Percentiles rank a stretch among this genome's conserved stretches.
Evolutionary conservation across 306 rosid species (phyloP).

Genomic region (Geum urbanum): DNA sequence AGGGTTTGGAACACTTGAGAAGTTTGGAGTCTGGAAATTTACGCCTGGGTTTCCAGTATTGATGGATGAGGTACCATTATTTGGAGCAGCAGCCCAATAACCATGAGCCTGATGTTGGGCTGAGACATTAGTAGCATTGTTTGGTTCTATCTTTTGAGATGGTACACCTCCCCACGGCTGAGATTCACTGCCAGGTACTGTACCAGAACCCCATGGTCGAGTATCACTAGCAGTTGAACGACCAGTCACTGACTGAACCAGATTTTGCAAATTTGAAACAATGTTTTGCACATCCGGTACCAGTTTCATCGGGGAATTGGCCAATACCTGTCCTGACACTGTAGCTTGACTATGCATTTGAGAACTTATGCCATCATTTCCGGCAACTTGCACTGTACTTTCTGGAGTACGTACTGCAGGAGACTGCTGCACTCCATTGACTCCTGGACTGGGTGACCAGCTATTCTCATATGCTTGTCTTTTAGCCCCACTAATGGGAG

Average conservation of each 20-base stretch:
- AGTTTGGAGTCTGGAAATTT: constrained; percentile 39
- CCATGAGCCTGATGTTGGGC: constrained; percentile 54
- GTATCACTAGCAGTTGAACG: neutral
- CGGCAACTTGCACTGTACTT: constrained; percentile 28
- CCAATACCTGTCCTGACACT: constrained; percentile 33
- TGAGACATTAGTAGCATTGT: constrained; percentile 43
- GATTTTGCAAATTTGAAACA: constrained; percentile 58
- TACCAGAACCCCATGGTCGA: constrained; percentile 19
- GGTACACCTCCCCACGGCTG: constrained; percentile 49
- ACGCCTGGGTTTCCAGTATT: constrained; percentile 50
- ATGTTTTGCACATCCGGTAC: constrained; percentile 47
- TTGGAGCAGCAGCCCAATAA: constrained; percentile 54
- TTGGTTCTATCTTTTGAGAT: constrained; percentile 52
- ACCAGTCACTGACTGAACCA: constrained; percentile 20
- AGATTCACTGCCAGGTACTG: constrained; percentile 36
- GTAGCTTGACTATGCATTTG: constrained; percentile 48
- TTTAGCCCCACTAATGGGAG: constrained; percentile 43
- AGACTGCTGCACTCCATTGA: constrained; percentile 42
- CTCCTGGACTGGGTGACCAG: constrained; percentile 57
- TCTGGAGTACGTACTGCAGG: constrained; percentile 31
- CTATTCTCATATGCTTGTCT: constrained; percentile 51
- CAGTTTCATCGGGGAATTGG: constrained; percentile 30
- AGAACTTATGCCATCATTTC: constrained; percentile 35
- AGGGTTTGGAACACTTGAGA: constrained; percentile 42
- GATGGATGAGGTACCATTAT: constrained; percentile 38